Evolutionary conservation across 768 basidiomycete genomes (phyloP).

Genomic region (Tephrocybe rancida): DNA sequence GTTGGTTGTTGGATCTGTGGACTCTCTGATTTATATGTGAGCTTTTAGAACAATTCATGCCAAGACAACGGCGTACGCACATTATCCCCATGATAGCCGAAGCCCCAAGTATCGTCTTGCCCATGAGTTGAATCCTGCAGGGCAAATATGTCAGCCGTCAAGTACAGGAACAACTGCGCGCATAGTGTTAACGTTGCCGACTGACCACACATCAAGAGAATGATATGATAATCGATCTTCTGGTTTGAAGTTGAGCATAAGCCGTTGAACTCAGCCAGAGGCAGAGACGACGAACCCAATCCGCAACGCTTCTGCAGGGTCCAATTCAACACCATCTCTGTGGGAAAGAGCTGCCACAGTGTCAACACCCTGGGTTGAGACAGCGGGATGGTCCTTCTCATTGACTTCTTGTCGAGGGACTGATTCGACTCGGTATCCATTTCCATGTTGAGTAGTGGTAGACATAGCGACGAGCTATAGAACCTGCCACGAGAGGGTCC

Average conservation of each 20-base stretch:
- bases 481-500: too few relatives aligned
- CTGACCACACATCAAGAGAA: constrained; percentile 75
- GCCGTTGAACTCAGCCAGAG: neutral
- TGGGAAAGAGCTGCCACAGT: constrained; percentile 57
- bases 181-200: too few relatives aligned
- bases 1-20: constrained; percentile 63
- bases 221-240: constrained; percentile 69
- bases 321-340: too few relatives aligned
- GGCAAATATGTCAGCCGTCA: too few relatives aligned
- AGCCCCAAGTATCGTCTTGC: constrained; percentile 73
- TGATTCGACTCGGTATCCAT: neutral
- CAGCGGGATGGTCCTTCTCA: constrained; percentile 36
- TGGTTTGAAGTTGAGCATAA: constrained; percentile 12
- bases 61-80: too few relatives aligned
- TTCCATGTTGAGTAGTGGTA: too few relatives aligned
- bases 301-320: constrained; percentile 52
- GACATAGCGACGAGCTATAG: too few relatives aligned
- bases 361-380: constrained; percentile 55
- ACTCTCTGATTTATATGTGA: too few relatives aligned
- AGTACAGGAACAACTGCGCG: too few relatives aligned
- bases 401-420: neutral
- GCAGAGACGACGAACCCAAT: constrained; percentile 49
- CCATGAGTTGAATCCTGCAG: constrained; percentile 80
- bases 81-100: constrained; percentile 71
- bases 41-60: too few relatives aligned